phyloP scores from a whole-genome alignment of 805 yeast genomes.

The Candida corydali region DNA sequence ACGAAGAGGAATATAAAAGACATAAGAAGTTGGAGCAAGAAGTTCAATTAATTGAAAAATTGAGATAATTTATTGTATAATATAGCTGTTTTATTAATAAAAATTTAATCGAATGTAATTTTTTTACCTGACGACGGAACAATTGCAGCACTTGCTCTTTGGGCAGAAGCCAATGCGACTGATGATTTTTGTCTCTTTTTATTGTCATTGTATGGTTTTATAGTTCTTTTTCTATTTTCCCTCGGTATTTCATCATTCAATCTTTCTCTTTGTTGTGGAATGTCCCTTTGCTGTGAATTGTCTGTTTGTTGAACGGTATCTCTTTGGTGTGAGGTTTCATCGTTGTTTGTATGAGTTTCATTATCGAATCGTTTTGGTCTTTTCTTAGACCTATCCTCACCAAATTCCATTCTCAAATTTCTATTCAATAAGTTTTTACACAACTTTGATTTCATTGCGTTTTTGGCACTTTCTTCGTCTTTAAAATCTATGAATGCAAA shows the following conservation, averaged over 20 bases:
- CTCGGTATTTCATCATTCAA: constrained; percentile 6
- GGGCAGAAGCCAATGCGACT: constrained; percentile 82
- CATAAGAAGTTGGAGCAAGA: constrained; percentile 12
- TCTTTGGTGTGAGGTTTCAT: no score
- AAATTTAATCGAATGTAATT: constrained; percentile 53
- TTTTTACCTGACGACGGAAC: constrained; percentile 91
- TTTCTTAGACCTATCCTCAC: constrained; percentile 89
- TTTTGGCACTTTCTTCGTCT: constrained; percentile 75
- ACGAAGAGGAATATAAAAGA: constrained; percentile 21
- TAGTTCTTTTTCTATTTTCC: constrained; percentile 7
- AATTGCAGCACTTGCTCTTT: constrained; percentile 83
- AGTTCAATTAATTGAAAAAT: constrained; percentile 5
- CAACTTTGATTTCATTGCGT: constrained; percentile 69
- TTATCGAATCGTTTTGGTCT: constrained; percentile 38
- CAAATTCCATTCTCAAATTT: constrained; percentile 81
- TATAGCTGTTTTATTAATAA: constrained; percentile 2
- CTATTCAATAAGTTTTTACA: constrained; percentile 68
- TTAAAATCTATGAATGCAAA: constrained; percentile 89
- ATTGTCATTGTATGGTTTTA: constrained; percentile 23
- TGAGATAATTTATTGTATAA: constrained; percentile 1
- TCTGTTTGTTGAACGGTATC: no score
- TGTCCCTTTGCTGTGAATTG: constrained; percentile 1
- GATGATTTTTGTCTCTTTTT: constrained; percentile 63
- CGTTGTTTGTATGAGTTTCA: not conserved
- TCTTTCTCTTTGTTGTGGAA: constrained; percentile 12